Base-by-base conservation (phyloP, 176 grass and related monocot species). In the Oryza meridionalis region DNA sequence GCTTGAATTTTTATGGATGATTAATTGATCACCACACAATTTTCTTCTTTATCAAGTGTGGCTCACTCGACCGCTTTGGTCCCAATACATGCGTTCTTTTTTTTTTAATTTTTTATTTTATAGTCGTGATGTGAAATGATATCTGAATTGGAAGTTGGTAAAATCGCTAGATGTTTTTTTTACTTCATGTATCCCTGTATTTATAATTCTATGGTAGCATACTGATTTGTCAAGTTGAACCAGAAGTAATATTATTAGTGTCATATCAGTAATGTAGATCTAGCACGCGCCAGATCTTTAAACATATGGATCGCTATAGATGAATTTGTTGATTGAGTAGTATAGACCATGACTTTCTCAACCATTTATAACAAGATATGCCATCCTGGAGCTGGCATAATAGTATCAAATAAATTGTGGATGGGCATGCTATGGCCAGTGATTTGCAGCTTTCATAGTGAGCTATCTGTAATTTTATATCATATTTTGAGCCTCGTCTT, bases 311-410 rank as follows among this genome's bases (percentile, higher is more conserved):
- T 68, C 4, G 27, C 1, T 75, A 32, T 11, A 17, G n/a, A 69
- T 85, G 6, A 15, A 61, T 27, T 74, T 74, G 19, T 50, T 62
- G 58, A 50, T 50, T 62, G 58, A 69, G 24, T 69, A 64, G 59
- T 69, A 14, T 82, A 62, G 38, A 76, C 70, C 42, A 22, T 49
- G 38, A 44, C 58, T 72, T 82, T 84, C 47, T 29, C n/a, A 73
- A 15, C 22, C 53, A 27, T 69, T 73, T 27, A 69, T 82, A 44
- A 78, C 2, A 9, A 75, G 3, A 81, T 24, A 44, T 70, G 11
- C 79, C 50, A 19, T 70, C 44, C 70, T 40, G 46, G 17, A 76
- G n/a, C 37, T 70, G 21, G 76, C 43, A 5, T 77, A 6, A 29
- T 16, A 64, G 15, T 25, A 75, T 38, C 3, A 61, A 47, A 61